Conservation (phyloP, 2,329 filamentous ascomycete genomes). For the Diaporthe sp. region DNA sequence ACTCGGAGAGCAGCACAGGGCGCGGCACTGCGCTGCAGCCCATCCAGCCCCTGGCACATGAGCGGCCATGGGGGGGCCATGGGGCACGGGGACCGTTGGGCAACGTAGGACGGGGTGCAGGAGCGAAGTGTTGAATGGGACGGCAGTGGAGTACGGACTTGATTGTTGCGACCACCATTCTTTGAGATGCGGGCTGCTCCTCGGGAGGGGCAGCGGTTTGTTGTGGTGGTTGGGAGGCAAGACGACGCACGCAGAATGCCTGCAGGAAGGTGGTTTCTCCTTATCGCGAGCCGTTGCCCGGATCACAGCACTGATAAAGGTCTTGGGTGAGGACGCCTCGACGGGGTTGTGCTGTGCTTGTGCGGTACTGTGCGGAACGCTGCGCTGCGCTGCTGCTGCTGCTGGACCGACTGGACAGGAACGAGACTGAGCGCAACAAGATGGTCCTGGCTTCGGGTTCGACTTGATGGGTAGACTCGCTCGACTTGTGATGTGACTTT, state of each 20-base stretch:
- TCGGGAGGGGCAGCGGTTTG: constrained; percentile 51
- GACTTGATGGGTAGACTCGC: constrained; percentile 19
- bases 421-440: constrained; percentile 18
- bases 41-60: constrained; percentile 18
- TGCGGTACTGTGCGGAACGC: not conserved
- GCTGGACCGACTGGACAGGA: not conserved
- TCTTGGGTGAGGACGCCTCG: constrained; percentile 25
- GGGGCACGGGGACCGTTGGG: constrained; percentile 23
- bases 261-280: constrained; percentile 40
- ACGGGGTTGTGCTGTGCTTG: constrained; percentile 17
- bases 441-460: constrained; percentile 27
- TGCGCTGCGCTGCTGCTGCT: constrained; percentile 10
- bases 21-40: constrained; percentile 24
- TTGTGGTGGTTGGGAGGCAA: constrained; percentile 37
- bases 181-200: constrained; percentile 57
- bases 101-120: constrained; percentile 32
- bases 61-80: not conserved
- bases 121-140: constrained; percentile 32
- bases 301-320: constrained; percentile 35
- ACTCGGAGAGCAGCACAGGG: constrained; percentile 23
- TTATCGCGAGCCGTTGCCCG: constrained; percentile 40
- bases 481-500: constrained; percentile 19
- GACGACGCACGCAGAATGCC: constrained; percentile 37
- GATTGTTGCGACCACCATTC: constrained; percentile 75
- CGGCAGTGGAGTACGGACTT: constrained; percentile 62